Base-by-base conservation (phyloP, 2,329 filamentous ascomycete genomes). In the Penicillium sp. region DNA sequence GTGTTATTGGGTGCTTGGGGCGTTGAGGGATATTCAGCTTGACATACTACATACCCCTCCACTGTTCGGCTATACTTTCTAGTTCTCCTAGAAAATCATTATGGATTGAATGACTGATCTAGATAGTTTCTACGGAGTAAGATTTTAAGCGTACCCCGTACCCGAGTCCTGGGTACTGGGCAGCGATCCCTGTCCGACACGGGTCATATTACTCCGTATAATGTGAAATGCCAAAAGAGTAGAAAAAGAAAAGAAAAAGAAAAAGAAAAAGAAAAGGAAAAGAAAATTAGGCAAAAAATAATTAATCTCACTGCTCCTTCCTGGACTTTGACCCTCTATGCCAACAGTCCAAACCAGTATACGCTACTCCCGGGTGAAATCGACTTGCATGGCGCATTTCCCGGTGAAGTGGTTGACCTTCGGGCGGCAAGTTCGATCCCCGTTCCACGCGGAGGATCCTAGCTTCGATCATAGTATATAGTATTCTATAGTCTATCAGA, bases 381-480 rank as follows among this genome's bases (percentile, higher is more conserved):
- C 25, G 7, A 50, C 36, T 50, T 50, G 46, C 52, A 54, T 50
- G 46, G 52, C 22, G 37, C 31, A 50, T 56, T 47, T 53, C 49
- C 53, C 53, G 43, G 53, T 17, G 53, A 56, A 42, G 43, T 14
- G 53, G 53, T 56, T 56, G 53, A 56, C 53, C 53, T 56, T 52
- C 53, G 47, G 47, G 47, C 47, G 53, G 53, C 48, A 52, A 51
- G n/a, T 52, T 25, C 30, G 49, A 46, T 53, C 53, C 53, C 53
- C 53, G 53, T 56, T 56, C 53, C 53, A 56, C 53, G 53, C 53
- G 53, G 49, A 49, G 42, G 42, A 45, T 44, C 53, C 53, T 55
- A 51, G 53, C 53, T 55, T 55, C 53, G 53, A 55, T 55, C 47
- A 51, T 51, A 44, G 31, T 28, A 47, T 16, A 41, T 25, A 6